Evolutionary conservation across 768 basidiomycete species (phyloP).

Genomic region (Suillus brevipes): DNA sequence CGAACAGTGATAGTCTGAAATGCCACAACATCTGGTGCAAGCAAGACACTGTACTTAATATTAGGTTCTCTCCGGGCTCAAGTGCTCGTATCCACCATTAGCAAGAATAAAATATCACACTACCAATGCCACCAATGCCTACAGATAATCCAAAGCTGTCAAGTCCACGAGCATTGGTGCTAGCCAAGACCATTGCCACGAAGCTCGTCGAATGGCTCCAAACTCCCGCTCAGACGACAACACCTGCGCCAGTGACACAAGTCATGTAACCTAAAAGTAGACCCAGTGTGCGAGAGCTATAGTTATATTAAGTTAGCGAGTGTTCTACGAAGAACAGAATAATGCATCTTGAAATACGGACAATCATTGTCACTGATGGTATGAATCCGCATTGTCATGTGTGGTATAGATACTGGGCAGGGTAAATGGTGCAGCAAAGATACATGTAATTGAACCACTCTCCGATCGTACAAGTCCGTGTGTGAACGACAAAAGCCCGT

Average conservation of each 20-base stretch:
- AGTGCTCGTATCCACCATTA: too few species aligned
- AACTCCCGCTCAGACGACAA: background rate
- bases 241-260: background rate
- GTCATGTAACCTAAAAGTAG: background rate
- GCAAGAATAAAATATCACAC: too few species aligned
- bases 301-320: constrained; percentile 34
- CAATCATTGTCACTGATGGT: constrained; percentile 21
- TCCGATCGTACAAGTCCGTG: constrained; percentile 16
- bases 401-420: constrained; percentile 30
- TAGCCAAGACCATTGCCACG: background rate
- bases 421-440: constrained; percentile 22
- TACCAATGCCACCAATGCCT: too few species aligned
- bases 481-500: constrained; percentile 11
- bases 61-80: too few species aligned
- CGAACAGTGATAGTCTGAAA: too few species aligned
- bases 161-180: background rate
- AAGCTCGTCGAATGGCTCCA: background rate
- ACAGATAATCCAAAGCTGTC: background rate
- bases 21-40: too few species aligned
- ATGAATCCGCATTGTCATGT: constrained; percentile 13
- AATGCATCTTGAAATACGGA: constrained; percentile 8
- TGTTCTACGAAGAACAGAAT: constrained; percentile 14
- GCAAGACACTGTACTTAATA: too few species aligned
- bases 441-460: constrained; percentile 25
- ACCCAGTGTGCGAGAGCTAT: constrained; percentile 2